Evolutionary conservation across 345 rosid species (phyloP).

Genomic region (Sonneratia caseolaris): DNA sequence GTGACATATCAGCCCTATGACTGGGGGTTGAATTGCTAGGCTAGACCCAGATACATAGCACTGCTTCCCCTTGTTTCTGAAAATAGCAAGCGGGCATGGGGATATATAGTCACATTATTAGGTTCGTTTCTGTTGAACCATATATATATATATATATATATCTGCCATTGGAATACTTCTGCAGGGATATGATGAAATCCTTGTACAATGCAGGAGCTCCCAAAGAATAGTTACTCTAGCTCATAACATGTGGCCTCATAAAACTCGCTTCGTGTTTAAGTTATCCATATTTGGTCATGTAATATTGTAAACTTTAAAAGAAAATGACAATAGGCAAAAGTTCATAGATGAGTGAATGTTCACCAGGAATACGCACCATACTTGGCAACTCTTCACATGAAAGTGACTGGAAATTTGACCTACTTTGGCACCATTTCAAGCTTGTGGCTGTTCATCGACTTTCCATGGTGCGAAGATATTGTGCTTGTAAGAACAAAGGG

Average conservation of each 20-base stretch:
- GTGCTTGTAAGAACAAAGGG: no score
- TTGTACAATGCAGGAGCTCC: neutral
- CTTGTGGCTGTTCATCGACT: no score
- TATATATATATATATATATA: neutral
- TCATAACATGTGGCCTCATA: neutral
- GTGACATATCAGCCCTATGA: constrained; percentile 64
- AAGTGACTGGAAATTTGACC: no score
- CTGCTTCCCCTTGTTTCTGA: constrained; percentile 1
- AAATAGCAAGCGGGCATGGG: neutral
- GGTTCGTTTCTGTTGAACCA: neutral
- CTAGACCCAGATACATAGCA: constrained; percentile 11
- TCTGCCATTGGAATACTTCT: neutral
- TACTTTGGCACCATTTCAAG: no score
- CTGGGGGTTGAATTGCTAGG: constrained; percentile 67
- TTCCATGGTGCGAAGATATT: no score
- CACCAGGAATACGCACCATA: no score
- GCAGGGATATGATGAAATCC: neutral
- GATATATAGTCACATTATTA: neutral
- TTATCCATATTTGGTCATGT: neutral
- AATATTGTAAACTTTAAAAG: neutral
- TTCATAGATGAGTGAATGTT: neutral
- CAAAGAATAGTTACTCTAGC: no score
- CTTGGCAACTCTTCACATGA: no score
- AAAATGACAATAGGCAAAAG: no score
- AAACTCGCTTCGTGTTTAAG: neutral